Evolutionary conservation across 306 rosid genomes (phyloP), one percentile per base, ranked within the genome.

Genomic region (Corylus americana): DNA sequence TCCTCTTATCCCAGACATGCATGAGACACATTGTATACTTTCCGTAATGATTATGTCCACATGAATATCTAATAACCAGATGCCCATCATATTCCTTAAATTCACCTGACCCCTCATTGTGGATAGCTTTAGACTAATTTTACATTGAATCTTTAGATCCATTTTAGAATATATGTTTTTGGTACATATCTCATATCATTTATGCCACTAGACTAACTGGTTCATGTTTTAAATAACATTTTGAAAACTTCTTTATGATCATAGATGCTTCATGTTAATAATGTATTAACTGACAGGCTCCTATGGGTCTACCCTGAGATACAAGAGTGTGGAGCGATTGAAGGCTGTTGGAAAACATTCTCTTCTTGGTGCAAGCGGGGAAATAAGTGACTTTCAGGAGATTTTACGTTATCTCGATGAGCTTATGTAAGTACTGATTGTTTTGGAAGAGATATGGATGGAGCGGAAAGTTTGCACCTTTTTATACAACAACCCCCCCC

Each of bases 371-470:
- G 99, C 93, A 67, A 95, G 96, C 49, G 99, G 99, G 73, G 99
- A 95, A 88, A 83, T 95, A 68, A 95, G 99, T 84, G 99, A 95
- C 61, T 95, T 92, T 80, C 99, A 93, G 88, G 95, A 93, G 89
- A 82, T 93, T 53, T 62, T 91, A 55, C 89, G 85, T 55, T 82
- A 86, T 73, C 97, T 94, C 45, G 97, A 92, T 57, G 97, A 94
- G 61, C 97, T 94, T 57, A 88, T 91, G 98, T 92, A 81, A 39
- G 71, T 66, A 18, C 47, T 37, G 49, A 18, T 37, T 66, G 27
- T 37, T 66, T 66, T 37, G 49, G 20, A 11, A 66, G 49, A 17
- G 71, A 66, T 49, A 49, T 66, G 71, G 27, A 29, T 8, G 71
- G 49, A 27, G 25, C 31, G 35, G 25, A 42, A 55, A 45, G 9